Conservation (phyloP, 306 rosid genomes). For the Nissolia schottii region DNA sequence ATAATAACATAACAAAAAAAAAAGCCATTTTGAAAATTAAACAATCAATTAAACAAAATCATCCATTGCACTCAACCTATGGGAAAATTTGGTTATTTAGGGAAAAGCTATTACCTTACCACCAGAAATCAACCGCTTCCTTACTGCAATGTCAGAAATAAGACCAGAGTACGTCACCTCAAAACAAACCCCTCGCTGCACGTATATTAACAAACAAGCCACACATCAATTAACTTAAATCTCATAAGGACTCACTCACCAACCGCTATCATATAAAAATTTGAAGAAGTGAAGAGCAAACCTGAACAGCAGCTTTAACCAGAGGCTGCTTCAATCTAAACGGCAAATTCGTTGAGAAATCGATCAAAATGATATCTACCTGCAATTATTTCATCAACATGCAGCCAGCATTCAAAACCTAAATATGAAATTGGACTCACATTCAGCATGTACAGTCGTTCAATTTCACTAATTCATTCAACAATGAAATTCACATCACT, state of each 20-base stretch:
- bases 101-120: slow-evolving; percentile 52
- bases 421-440: not conserved
- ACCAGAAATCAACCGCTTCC: slow-evolving; percentile 69
- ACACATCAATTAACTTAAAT: slow-evolving; percentile 2
- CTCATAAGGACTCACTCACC: not conserved
- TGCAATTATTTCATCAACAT: slow-evolving; percentile 24
- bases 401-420: not conserved
- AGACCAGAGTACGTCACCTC: slow-evolving; percentile 63
- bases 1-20: not conserved
- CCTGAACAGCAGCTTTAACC: slow-evolving; percentile 73
- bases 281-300: slow-evolving; percentile 12
- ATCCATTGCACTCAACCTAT: not conserved
- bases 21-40: not conserved
- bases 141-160: slow-evolving; percentile 42
- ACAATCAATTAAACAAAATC: not conserved
- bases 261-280: too few relatives aligned
- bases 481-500: not conserved
- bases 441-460: too few relatives aligned
- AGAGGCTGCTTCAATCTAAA: slow-evolving; percentile 66
- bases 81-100: not conserved
- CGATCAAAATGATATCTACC: slow-evolving; percentile 79
- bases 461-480: too few relatives aligned
- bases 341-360: slow-evolving; percentile 62
- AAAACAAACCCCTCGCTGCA: slow-evolving; percentile 78
- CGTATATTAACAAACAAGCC: not conserved